Percentiles rank a stretch among this genome's conserved stretches.
Conservation (phyloP, 768 basidiomycete genomes). For the Rickenella mellea region DNA sequence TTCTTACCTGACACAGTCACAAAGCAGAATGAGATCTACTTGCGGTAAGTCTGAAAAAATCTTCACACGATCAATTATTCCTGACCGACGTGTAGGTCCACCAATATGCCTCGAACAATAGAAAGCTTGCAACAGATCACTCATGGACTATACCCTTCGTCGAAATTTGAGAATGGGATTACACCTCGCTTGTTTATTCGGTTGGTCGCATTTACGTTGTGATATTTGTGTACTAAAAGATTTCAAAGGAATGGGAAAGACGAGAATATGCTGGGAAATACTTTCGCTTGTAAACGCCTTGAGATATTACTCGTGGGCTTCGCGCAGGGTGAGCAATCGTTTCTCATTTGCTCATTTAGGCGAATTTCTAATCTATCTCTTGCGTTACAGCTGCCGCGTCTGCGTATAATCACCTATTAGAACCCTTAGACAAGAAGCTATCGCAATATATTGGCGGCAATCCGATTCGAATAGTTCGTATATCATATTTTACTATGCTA, state of each 20-base stretch:
- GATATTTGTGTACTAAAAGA: not conserved
- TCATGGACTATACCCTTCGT: conserved; percentile 59
- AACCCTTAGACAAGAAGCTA: conserved; percentile 52
- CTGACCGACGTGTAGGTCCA: conserved; percentile 36
- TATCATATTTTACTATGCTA: not conserved
- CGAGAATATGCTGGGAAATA: conserved; percentile 66
- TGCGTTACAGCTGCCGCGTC: conserved; percentile 46
- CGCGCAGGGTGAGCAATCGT: conserved; percentile 39
- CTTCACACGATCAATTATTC: no score
- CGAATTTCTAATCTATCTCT: not conserved
- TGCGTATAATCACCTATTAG: conserved; percentile 51
- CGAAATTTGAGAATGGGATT: conserved; percentile 33
- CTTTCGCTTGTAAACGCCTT: conserved; percentile 56
- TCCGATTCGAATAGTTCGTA: conserved; percentile 46
- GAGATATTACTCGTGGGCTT: conserved; percentile 54
- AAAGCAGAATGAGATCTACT: conserved; percentile 42
- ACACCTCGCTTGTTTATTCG: conserved; percentile 46
- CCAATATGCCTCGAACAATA: conserved; percentile 69
- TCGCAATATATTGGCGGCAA: conserved; percentile 61
- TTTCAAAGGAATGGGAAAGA: conserved; percentile 52
- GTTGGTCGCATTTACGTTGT: conserved; percentile 22
- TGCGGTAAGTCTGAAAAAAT: conserved; percentile 35
- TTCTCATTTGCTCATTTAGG: not conserved
- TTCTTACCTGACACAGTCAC: conserved; percentile 50
- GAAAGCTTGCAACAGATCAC: conserved; percentile 67